Evolutionary conservation across 306 rosid species (phyloP), one percentile per base, ranked within the genome.

Genomic region (Begonia masoniana): DNA sequence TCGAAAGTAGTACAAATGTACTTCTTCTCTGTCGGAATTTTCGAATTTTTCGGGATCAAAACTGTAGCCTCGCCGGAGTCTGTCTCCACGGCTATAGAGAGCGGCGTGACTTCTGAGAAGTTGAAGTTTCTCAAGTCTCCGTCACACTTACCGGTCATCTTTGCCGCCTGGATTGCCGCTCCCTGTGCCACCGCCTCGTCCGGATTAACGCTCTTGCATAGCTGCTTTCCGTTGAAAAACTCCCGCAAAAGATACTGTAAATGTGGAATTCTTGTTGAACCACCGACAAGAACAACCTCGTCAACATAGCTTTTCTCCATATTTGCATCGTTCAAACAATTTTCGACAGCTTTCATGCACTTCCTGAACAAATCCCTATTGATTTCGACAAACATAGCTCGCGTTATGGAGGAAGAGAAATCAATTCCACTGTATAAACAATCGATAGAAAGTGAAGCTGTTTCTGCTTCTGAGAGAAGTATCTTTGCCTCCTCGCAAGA

Each of bases 101-200:
- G 45, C 7, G 58, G 69, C 4, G 62, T 56, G 16, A 64, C 57
- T 21, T 64, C 69, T 10, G 50, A 50, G 31, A 50, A 62, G 13
- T 50, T 24, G 54, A 64, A 11, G 51, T 64, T 31, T 52, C 15
- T 43, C 13, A 57, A 31, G 36, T 57, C 57, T 35, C 50, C 62
- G 31, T 57, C 57, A 3, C 23, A 49, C 46, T 39, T 52, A 10
- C 62, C 69, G 5, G 35, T 23, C 46, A 64, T 19, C 3, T 39
- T 56, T 4, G 70, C 70, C 14, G 52, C 62, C 5, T 46, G 52
- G 24, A 57, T 39, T 16, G 43, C 23, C 0, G 61, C 61, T 12
- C 69, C 63, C 6, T 64, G 50, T 5, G 69, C 69, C 21, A 57
- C 62, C 42, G 58, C 69, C 47, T 64, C 63, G 26, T 64, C 63